Percentiles rank a stretch among this genome's conserved stretches.
Conservation (phyloP, 1,284 basidiomycete genomes). For the Microbotryomycetes sp. region DNA sequence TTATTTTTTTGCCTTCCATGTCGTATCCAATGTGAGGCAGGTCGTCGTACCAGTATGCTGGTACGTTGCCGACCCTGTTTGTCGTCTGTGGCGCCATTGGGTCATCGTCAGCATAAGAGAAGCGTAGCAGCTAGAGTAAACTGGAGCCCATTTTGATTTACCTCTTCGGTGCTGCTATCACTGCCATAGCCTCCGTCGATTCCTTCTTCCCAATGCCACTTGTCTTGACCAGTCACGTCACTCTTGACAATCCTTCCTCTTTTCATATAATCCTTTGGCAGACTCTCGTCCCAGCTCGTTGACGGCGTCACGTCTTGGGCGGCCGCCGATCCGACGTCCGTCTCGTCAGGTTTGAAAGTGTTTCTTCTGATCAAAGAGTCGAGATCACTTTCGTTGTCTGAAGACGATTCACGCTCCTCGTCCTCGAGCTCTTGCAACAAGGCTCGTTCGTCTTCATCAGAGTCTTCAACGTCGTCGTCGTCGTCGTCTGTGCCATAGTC, state of each 20-base stretch:
- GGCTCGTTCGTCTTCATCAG: slow-evolving; percentile 40
- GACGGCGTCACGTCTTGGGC: neutral
- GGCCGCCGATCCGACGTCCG: slow-evolving; percentile 17
- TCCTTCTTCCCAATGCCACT: slow-evolving; percentile 76
- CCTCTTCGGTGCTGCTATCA: slow-evolving; percentile 94
- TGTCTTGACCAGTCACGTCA: slow-evolving; percentile 76
- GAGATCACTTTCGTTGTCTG: slow-evolving; percentile 28
- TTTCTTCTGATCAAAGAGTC: slow-evolving; percentile 34
- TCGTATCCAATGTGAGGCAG: slow-evolving; percentile 98
- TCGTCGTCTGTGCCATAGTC: slow-evolving; percentile 41
- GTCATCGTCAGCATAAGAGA: neutral
- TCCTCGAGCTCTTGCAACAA: slow-evolving; percentile 41
- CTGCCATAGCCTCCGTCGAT: slow-evolving; percentile 96
- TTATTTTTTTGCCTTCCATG: slow-evolving; percentile 86
- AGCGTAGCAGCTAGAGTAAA: slow-evolving; percentile 13
- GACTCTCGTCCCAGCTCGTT: slow-evolving; percentile 34
- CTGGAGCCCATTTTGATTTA: no score
- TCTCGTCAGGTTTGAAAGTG: slow-evolving; percentile 42
- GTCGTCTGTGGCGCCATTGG: slow-evolving; percentile 54
- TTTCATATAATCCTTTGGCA: slow-evolving; percentile 40
- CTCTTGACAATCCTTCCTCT: slow-evolving; percentile 51
- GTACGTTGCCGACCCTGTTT: slow-evolving; percentile 90
- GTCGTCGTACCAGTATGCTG: slow-evolving; percentile 99
- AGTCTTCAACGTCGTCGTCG: slow-evolving; percentile 29
- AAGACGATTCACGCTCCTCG: slow-evolving; percentile 39